Base-by-base conservation (phyloP, 2,329 filamentous ascomycete species). In the Mollisiaceae sp. region DNA sequence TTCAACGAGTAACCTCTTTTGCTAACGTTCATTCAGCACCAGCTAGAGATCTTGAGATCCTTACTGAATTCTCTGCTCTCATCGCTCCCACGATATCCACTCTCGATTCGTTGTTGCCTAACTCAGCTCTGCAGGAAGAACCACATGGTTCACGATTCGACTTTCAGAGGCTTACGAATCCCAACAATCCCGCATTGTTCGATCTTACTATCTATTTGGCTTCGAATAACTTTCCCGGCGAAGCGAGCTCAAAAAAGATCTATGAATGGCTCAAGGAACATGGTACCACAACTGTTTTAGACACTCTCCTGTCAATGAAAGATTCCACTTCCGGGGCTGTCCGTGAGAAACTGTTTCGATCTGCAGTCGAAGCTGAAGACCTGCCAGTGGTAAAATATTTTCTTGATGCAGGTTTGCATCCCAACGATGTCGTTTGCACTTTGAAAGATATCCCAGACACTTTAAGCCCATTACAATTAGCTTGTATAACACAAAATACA, bases 311-410 rank as follows among this genome's bases (percentile, higher is more conserved):
- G 12, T 35, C 43, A 15, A 50, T 14, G 14, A 36, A 32, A 24
- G 39, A 14, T 8, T 24, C 39, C 11, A 58, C 52, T 20, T 20
- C n/a, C 0, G 52, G 50, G n/a, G 60, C 60, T 2, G 15, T 58
- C 32, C 35, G 58, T n/a, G 60, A 63, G n/a, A 63, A 50, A 2
- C 38, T 63, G 1, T 63, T 63, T 58, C 54, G 39, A 15, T 63
- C 20, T 35, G 54, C 60, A 15, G 32, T 63, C 36, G 60, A 63
- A 32, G 60, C 60, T 47, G 54, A 36, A 50, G 60, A 63, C 35
- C 4, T 57, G 8, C 27, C 36, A 20, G 20, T 43, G 15, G 27
- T 58, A 20, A 58, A 63, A 45, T 36, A 36, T 15, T 50, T 63
- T 9, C 20, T 63, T 24, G 36, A 22, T 9, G 52, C 50, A 11